These are phyloP conservation scores for Linderniella brevidens DNA, from an alignment of 257 asterid genomes.

Conservation along the genomic window DNA sequence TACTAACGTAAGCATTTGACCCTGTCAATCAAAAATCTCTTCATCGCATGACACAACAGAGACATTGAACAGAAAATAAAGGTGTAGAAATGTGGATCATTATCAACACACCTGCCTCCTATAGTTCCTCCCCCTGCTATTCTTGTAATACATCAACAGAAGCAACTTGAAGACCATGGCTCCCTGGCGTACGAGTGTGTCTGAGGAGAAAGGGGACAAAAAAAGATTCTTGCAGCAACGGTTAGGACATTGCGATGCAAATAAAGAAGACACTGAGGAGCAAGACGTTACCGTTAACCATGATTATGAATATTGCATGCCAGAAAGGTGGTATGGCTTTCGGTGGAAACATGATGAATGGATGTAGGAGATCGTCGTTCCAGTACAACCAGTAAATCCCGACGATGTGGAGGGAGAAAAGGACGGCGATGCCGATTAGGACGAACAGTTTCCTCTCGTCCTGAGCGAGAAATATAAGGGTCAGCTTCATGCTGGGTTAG, in stretches of 20 bases:
- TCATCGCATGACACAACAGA: slow-evolving; percentile 9
- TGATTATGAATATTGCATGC: slow-evolving; percentile 74
- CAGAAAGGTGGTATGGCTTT: slow-evolving; percentile 77
- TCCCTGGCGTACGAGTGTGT: slow-evolving; percentile 71
- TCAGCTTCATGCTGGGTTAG: too few species aligned
- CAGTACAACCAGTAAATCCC: slow-evolving; percentile 78
- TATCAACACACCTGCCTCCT: slow-evolving; percentile 51
- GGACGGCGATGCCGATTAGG: slow-evolving; percentile 30
- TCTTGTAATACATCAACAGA: slow-evolving; percentile 57
- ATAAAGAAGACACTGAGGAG: slow-evolving; percentile 2
- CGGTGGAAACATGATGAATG: slow-evolving; percentile 76
- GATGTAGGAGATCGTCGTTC: slow-evolving; percentile 52
- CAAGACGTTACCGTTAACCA: slow-evolving; percentile 65
- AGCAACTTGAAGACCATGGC: slow-evolving; percentile 61
- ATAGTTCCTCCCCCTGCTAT: slow-evolving; percentile 54
- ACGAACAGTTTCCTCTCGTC: slow-evolving; percentile 51
- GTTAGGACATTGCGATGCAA: slow-evolving; percentile 7
- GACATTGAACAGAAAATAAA: not conserved
- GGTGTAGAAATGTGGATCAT: slow-evolving; percentile 1
- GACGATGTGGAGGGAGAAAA: slow-evolving; percentile 43
- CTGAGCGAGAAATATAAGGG: slow-evolving; percentile 21
- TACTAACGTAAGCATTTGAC: slow-evolving; percentile 69
- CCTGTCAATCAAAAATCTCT: slow-evolving; percentile 23
- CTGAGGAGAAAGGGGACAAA: slow-evolving; percentile 18
- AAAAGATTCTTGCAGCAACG: slow-evolving; percentile 8